Evolutionary conservation across 2,329 filamentous ascomycete genomes (phyloP), one percentile per base, ranked within the genome.

Genomic region (Epichloe typhina): DNA sequence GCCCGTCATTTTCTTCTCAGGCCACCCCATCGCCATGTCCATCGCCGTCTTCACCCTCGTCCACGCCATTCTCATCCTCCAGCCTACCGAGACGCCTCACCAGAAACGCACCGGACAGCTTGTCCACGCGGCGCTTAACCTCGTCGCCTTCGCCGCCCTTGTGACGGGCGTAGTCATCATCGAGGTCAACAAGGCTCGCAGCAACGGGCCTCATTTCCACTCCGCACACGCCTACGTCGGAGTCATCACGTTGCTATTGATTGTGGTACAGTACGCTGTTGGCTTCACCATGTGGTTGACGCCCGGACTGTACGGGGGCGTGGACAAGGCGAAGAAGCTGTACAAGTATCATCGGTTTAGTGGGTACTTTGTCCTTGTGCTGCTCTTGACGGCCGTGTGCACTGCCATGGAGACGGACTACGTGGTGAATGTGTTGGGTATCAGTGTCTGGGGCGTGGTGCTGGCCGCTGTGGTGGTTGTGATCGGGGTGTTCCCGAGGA

Each of bases 341-440:
- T 97, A 91, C 75, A 96, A 95, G 69, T 95, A 90, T 61, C 93
- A 97, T 66, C 80, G 91, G 33, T 69, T 77, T 50, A 76, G 74
- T 21, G 93, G 91, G 2, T 97, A 98, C 63, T 57, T 80, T 7
- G 70, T 90, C 52, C 69, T 91, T 50, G 61, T 83, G 47, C 60
- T 94, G 59, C 74, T 91, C 54, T 68, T 95, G 54, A 80, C 79
- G 9, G 93, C 90, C 0, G 76, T 95, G 39, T 71, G 77, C 46
- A 83, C 84, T 23, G 87, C 90, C 1, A 88, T 83, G 3, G 75
- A 82, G 68, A 96, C 91, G 1, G 74, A 76, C 36, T 96, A 84
- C 66, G 88, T 84, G 60, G 63, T 77, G 55, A 76, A 74, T 23
- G 76, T 84, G 2, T 67, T 93, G 51, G 72, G 81, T 55, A 81